A percentile compares a stretch with the other conserved stretches of the same genome.
Evolutionary conservation across 2,329 filamentous ascomycete genomes (phyloP).

Genomic region (Ceratocystis alfenasii): DNA sequence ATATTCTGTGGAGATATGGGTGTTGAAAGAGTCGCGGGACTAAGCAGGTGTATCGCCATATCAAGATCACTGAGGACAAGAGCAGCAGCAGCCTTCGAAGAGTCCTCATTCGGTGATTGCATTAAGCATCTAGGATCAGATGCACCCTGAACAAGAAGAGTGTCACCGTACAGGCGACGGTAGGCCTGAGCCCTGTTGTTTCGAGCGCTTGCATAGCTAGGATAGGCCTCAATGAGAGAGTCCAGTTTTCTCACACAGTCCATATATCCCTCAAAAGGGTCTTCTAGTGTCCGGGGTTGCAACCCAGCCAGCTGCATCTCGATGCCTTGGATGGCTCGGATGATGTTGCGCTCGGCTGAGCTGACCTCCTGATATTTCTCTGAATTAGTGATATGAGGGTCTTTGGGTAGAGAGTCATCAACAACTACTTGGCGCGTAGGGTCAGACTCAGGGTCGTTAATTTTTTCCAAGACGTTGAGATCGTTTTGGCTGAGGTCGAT

Average conservation of each 20-base stretch:
- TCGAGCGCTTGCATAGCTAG: slow-evolving; percentile 57
- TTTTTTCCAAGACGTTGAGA: slow-evolving; percentile 51
- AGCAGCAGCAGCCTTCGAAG: slow-evolving; percentile 32
- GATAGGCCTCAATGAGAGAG: slow-evolving; percentile 44
- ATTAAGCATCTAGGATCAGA: slow-evolving; percentile 35
- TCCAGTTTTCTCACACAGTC: slow-evolving; percentile 40
- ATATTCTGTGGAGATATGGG: slow-evolving; percentile 52
- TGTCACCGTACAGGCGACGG: slow-evolving; percentile 50
- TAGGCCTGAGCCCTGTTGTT: slow-evolving; percentile 64
- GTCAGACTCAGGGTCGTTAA: slow-evolving; percentile 54
- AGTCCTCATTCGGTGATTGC: slow-evolving; percentile 29
- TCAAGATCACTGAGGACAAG: slow-evolving; percentile 43
- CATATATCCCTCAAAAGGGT: slow-evolving; percentile 37
- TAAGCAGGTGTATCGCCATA: slow-evolving; percentile 45
- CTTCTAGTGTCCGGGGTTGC: slow-evolving; percentile 29
- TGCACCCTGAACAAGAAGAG: slow-evolving; percentile 37
- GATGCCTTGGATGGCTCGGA: slow-evolving; percentile 42
- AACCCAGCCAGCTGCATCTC: slow-evolving; percentile 42
- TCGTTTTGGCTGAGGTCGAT: slow-evolving; percentile 45
- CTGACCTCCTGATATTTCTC: slow-evolving; percentile 41
- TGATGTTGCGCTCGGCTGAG: slow-evolving; percentile 41
- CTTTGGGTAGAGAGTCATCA: slow-evolving; percentile 43
- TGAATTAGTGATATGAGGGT: slow-evolving; percentile 44
- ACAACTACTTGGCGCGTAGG: slow-evolving; percentile 43
- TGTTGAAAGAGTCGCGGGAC: slow-evolving; percentile 38